phyloP scores from a whole-genome alignment of 768 basidiomycete species.

The Zangia roseola region DNA sequence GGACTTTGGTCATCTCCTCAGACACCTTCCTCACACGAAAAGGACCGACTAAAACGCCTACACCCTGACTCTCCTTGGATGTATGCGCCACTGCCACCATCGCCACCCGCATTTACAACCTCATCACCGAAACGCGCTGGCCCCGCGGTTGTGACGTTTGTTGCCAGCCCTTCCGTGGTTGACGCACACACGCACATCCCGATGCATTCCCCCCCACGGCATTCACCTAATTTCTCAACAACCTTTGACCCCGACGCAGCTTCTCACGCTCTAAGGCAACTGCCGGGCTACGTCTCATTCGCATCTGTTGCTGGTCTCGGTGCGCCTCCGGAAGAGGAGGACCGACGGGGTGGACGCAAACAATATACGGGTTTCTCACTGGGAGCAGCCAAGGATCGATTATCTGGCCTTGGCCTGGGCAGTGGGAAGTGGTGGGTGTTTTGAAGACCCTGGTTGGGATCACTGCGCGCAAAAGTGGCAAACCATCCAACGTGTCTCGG shows the following conservation, averaged over 20 bases:
- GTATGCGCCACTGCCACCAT: slow-evolving; percentile 30
- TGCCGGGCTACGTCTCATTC: slow-evolving; percentile 69
- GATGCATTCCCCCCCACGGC: slow-evolving; percentile 9
- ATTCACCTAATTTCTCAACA: slow-evolving; percentile 25
- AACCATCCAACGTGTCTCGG: slow-evolving; percentile 5
- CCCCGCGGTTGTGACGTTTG: slow-evolving; percentile 23
- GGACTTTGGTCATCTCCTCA: slow-evolving; percentile 17
- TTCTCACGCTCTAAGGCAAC: slow-evolving; percentile 51
- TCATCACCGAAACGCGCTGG: slow-evolving; percentile 29
- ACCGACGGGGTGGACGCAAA: slow-evolving; percentile 28
- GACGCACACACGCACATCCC: slow-evolving; percentile 11
- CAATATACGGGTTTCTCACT: slow-evolving; percentile 15
- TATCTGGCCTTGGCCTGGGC: slow-evolving; percentile 27
- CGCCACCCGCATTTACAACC: slow-evolving; percentile 27
- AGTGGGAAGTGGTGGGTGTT: slow-evolving; percentile 34
- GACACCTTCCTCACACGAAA: slow-evolving; percentile 20
- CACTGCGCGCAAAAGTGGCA: slow-evolving; percentile 3
- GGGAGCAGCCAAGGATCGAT: slow-evolving; percentile 17
- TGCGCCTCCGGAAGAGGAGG: slow-evolving; percentile 49
- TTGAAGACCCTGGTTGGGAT: slow-evolving; percentile 9
- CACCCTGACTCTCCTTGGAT: slow-evolving; percentile 27
- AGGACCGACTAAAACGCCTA: slow-evolving; percentile 8
- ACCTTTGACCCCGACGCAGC: slow-evolving; percentile 64
- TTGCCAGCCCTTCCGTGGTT: slow-evolving; percentile 16
- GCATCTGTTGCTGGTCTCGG: slow-evolving; percentile 67